A percentile compares a stretch with the other conserved stretches of the same genome.
Evolutionary conservation across 768 basidiomycete genomes (phyloP).

Genomic region (Russula vinacea): DNA sequence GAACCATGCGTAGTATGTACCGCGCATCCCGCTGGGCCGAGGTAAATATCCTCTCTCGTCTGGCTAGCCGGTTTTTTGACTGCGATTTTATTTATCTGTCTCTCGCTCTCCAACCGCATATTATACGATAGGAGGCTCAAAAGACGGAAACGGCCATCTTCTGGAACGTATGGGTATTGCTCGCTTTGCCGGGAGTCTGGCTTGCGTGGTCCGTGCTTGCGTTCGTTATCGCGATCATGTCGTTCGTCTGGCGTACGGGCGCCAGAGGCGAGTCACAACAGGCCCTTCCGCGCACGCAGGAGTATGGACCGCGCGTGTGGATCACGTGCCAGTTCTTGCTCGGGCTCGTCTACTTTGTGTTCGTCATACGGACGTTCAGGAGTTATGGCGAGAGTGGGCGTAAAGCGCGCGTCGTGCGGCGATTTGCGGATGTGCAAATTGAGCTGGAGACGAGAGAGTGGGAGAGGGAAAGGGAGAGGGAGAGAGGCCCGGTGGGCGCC

Average conservation of each 20-base stretch:
- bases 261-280: slow-evolving; percentile 41
- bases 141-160: slow-evolving; percentile 45
- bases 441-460: slow-evolving; percentile 24
- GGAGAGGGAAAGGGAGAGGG: background rate
- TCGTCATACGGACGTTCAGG: slow-evolving; percentile 62
- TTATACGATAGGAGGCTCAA: slow-evolving; percentile 51
- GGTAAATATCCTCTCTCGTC: slow-evolving; percentile 37
- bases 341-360: slow-evolving; percentile 57
- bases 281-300: slow-evolving; percentile 41
- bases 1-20: slow-evolving; percentile 68
- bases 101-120: background rate
- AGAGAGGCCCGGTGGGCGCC: background rate
- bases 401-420: slow-evolving; percentile 17
- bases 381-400: slow-evolving; percentile 47
- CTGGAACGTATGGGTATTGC: slow-evolving; percentile 69
- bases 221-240: slow-evolving; percentile 59
- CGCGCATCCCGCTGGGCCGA: slow-evolving; percentile 72
- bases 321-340: slow-evolving; percentile 54
- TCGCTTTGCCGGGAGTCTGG: slow-evolving; percentile 68
- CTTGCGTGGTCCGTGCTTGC: slow-evolving; percentile 72
- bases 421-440: slow-evolving; percentile 29
- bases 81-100: background rate
- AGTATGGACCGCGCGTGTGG: slow-evolving; percentile 52
- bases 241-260: slow-evolving; percentile 66
- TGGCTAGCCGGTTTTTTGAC: background rate